A percentile compares a stretch with the other conserved stretches of the same genome.
phyloP scores from a whole-genome alignment of 495 filamentous ascomycete species.

The Hypoxylon fragiforme region DNA sequence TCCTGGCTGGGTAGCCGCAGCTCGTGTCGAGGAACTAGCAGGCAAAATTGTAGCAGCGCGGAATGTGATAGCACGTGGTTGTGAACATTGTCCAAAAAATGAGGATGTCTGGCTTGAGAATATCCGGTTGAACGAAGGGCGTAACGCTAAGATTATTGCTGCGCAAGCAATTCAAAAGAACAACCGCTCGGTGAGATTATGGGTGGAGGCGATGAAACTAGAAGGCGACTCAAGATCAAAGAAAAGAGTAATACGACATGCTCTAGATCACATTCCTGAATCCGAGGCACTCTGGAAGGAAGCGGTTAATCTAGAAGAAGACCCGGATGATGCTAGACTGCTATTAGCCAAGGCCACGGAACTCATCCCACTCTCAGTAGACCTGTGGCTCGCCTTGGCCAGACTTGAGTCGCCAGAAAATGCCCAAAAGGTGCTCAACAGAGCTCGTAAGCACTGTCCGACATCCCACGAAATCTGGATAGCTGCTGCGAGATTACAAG shows the following conservation, averaged over 20 bases:
- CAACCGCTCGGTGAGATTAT: slow-evolving; percentile 82
- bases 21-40: slow-evolving; percentile 88
- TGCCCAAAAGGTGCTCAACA: slow-evolving; percentile 92
- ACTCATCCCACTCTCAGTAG: slow-evolving; percentile 87
- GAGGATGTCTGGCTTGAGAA: slow-evolving; percentile 96
- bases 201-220: slow-evolving; percentile 93
- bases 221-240: slow-evolving; percentile 78
- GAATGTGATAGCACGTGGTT: slow-evolving; percentile 81
- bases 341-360: slow-evolving; percentile 92
- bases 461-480: slow-evolving; percentile 96
- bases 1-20: slow-evolving; percentile 94
- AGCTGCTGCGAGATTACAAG: slow-evolving; percentile 86
- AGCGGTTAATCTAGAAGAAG: slow-evolving; percentile 92
- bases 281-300: slow-evolving; percentile 96
- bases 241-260: slow-evolving; percentile 87
- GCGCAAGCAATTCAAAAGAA: slow-evolving; percentile 90
- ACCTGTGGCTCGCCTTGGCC: slow-evolving; percentile 92
- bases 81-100: slow-evolving; percentile 86
- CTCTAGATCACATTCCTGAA: slow-evolving; percentile 84
- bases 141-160: slow-evolving; percentile 95
- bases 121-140: slow-evolving; percentile 86
- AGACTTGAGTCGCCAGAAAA: slow-evolving; percentile 86
- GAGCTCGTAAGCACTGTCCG: slow-evolving; percentile 88
- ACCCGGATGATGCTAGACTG: slow-evolving; percentile 79
- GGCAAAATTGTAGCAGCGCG: slow-evolving; percentile 87